A percentile compares a stretch with the other conserved stretches of the same genome.
These are phyloP conservation scores for Crithidia brevicula DNA, from an alignment of 208 protist genomes.

Conservation along the genomic window DNA sequence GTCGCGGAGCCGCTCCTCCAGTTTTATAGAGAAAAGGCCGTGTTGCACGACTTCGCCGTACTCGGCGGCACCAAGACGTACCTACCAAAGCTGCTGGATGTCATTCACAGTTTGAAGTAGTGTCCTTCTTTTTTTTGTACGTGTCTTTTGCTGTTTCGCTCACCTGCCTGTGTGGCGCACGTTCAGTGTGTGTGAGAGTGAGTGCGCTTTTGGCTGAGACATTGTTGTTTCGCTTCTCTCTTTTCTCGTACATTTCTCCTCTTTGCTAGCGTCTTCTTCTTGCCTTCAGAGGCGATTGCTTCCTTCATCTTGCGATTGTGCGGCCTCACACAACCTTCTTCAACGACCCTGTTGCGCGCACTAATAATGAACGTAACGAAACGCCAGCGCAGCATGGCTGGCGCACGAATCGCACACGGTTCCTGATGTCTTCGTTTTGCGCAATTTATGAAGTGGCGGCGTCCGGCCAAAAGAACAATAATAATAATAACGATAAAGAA, in stretches of 20 bases:
- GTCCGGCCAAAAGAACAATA: too few relatives aligned
- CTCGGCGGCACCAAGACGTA: conserved; percentile 72
- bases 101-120: conserved; percentile 42
- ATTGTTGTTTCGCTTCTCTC: not conserved
- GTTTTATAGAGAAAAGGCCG: conserved; percentile 66
- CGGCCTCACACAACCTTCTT: too few relatives aligned
- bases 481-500: too few relatives aligned
- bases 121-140: not conserved
- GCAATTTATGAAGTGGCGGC: too few relatives aligned
- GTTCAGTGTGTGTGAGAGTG: too few relatives aligned
- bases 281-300: too few relatives aligned
- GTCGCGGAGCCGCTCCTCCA: conserved; percentile 56
- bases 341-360: too few relatives aligned
- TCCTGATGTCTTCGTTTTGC: too few relatives aligned
- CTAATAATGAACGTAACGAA: too few relatives aligned
- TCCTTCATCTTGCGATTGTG: too few relatives aligned
- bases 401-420: too few relatives aligned
- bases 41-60: conserved; percentile 71
- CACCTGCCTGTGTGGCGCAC: not conserved
- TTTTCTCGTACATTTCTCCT: not conserved
- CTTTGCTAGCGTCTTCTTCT: not conserved
- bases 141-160: not conserved
- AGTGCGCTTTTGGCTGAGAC: not conserved
- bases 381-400: too few relatives aligned
- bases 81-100: conserved; percentile 68